Percentiles rank a stretch among this genome's conserved stretches.
These are phyloP conservation scores for Aspergillus floridensis DNA, from an alignment of 2,329 filamentous ascomycete genomes.

Conservation along the genomic window DNA sequence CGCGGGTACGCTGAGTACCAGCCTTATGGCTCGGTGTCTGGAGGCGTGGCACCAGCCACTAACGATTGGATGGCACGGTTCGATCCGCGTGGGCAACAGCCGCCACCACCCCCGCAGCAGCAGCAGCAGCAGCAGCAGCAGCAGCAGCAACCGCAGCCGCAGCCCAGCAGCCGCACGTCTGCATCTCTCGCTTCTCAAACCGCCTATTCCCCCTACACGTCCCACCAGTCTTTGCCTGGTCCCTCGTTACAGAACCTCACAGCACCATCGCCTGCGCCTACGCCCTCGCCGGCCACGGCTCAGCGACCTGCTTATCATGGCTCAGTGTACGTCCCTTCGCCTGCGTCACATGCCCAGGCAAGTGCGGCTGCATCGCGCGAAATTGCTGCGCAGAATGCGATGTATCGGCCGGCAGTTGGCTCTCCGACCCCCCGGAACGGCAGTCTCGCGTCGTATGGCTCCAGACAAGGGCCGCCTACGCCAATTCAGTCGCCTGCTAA, in stretches of 20 bases:
- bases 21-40: slow-evolving; percentile 28
- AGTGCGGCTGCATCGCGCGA: slow-evolving; percentile 31
- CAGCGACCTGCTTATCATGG: slow-evolving; percentile 31
- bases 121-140: slow-evolving; percentile 25
- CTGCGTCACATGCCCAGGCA: slow-evolving; percentile 25
- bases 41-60: slow-evolving; percentile 28
- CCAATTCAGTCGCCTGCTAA: slow-evolving; percentile 31
- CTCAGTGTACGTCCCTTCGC: slow-evolving; percentile 29
- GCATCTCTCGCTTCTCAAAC: slow-evolving; percentile 25
- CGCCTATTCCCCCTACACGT: slow-evolving; percentile 30
- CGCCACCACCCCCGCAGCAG: slow-evolving; percentile 22
- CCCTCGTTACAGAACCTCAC: slow-evolving; percentile 25
- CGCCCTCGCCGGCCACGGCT: slow-evolving; percentile 29
- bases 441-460: slow-evolving; percentile 27
- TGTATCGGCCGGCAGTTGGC: slow-evolving; percentile 24
- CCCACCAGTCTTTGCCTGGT: slow-evolving; percentile 24
- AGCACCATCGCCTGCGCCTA: slow-evolving; percentile 36
- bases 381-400: slow-evolving; percentile 23
- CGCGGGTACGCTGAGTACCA: slow-evolving; percentile 36
- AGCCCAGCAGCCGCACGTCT: slow-evolving; percentile 21
- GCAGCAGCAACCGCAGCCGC: slow-evolving; percentile 23
- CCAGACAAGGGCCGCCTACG: slow-evolving; percentile 32
- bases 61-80: slow-evolving; percentile 46
- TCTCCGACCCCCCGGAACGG: slow-evolving; percentile 34
- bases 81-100: slow-evolving; percentile 37